Percentiles rank a stretch among this genome's conserved stretches.
Conservation (phyloP, 1,284 basidiomycete genomes). For the Pseudozyma pruni region DNA sequence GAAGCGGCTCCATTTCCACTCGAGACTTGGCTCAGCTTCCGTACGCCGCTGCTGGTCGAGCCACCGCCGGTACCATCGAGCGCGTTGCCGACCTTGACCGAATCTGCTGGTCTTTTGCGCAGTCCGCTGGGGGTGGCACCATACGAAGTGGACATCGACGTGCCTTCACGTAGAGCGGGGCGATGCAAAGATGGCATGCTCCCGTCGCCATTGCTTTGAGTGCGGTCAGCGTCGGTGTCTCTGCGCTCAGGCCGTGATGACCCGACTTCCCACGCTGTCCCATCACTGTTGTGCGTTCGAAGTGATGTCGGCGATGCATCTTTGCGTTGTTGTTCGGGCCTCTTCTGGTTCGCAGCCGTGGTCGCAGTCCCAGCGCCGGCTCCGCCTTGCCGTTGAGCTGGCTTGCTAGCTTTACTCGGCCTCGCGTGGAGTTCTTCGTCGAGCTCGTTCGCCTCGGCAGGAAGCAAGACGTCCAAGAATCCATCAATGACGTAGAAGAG, state of each 20-base stretch:
- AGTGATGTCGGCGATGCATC: slow-evolving; percentile 9
- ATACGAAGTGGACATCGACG: slow-evolving; percentile 21
- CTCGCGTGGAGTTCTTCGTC: slow-evolving; percentile 63
- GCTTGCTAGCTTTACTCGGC: slow-evolving; percentile 5
- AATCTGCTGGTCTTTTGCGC: slow-evolving; percentile 33
- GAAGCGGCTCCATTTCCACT: slow-evolving; percentile 2
- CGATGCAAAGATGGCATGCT: slow-evolving; percentile 13
- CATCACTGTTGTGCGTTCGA: slow-evolving; percentile 16
- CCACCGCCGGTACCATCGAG: slow-evolving; percentile 53
- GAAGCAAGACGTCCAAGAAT: slow-evolving; percentile 89
- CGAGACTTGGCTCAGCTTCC: slow-evolving; percentile 21
- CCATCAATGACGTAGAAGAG: slow-evolving; percentile 98
- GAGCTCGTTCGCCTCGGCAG: slow-evolving; percentile 68
- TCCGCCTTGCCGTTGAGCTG: slow-evolving; percentile 3
- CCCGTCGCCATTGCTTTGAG: slow-evolving; percentile 4
- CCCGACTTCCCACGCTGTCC: slow-evolving; percentile 4
- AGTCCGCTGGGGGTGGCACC: slow-evolving; percentile 2
- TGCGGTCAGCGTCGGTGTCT: slow-evolving; percentile 20
- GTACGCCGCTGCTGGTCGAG: slow-evolving; percentile 3
- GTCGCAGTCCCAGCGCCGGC: background rate
- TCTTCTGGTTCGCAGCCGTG: background rate
- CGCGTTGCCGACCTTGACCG: slow-evolving; percentile 56
- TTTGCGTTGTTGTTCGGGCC: slow-evolving; percentile 7
- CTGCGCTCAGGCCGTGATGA: slow-evolving; percentile 13
- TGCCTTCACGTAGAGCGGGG: slow-evolving; percentile 16